Evolutionary conservation across 805 yeast species (phyloP).

Genomic region (Diddensiella santjacobensis): DNA sequence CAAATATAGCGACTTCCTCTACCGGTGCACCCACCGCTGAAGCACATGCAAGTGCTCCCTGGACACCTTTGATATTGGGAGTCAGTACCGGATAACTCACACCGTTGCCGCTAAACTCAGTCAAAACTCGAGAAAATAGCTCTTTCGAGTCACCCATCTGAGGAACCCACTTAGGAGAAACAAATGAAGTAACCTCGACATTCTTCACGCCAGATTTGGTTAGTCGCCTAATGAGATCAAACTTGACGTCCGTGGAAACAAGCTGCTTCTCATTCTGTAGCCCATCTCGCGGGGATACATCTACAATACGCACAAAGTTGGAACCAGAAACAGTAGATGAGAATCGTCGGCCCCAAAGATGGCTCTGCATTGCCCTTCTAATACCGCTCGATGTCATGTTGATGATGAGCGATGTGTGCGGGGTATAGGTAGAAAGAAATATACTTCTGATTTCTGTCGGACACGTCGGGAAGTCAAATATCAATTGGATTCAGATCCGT

Average conservation of each 20-base stretch:
- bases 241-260: conserved; percentile 27
- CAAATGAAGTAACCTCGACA: conserved; percentile 32
- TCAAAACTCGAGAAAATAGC: conserved; percentile 18
- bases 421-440: too few species aligned
- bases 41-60: conserved; percentile 24
- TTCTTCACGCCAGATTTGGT: conserved; percentile 25
- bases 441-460: too few species aligned
- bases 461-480: too few species aligned
- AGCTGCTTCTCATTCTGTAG: conserved; percentile 30
- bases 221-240: conserved; percentile 28
- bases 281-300: conserved; percentile 35
- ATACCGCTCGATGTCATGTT: too few species aligned
- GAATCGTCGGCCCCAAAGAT: not conserved
- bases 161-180: conserved; percentile 36
- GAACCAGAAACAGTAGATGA: not conserved
- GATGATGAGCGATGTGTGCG: too few species aligned
- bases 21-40: conserved; percentile 16
- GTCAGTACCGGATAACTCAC: conserved; percentile 30
- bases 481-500: too few species aligned
- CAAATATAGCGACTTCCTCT: conserved; percentile 31
- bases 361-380: too few species aligned
- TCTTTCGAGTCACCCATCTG: conserved; percentile 32
- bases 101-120: conserved; percentile 17
- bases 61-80: conserved; percentile 31
- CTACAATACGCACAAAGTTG: conserved; percentile 23